A percentile compares a stretch with the other conserved stretches of the same genome.
These are phyloP conservation scores for Talaromyces sp. DNA, from an alignment of 2,329 filamentous ascomycete genomes.

Conservation along the genomic window DNA sequence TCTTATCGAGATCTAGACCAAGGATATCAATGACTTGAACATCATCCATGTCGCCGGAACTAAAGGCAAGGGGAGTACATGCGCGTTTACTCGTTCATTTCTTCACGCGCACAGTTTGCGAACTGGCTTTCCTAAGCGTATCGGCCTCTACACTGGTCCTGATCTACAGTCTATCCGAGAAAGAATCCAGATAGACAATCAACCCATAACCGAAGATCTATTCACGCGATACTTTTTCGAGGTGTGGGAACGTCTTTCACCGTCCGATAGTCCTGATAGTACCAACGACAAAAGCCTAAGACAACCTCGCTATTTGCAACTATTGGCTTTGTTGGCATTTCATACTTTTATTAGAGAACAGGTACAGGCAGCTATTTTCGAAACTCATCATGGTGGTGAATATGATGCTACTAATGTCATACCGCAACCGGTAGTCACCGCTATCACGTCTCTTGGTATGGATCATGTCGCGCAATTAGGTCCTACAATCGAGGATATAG, in stretches of 20 bases:
- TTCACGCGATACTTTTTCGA: slow-evolving; percentile 25
- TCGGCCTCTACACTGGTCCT: slow-evolving; percentile 24
- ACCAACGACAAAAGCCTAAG: slow-evolving; percentile 17
- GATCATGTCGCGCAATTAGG: slow-evolving; percentile 64
- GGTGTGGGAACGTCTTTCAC: slow-evolving; percentile 33
- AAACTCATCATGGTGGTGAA: slow-evolving; percentile 63
- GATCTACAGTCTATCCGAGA: slow-evolving; percentile 30
- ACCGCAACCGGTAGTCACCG: slow-evolving; percentile 49
- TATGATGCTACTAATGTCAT: slow-evolving; percentile 61
- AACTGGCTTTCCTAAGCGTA: slow-evolving; percentile 20
- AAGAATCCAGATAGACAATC: slow-evolving; percentile 34
- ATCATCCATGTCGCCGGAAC: slow-evolving; percentile 67
- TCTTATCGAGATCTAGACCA: slow-evolving; percentile 18
- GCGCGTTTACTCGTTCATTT: slow-evolving; percentile 53
- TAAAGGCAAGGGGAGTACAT: slow-evolving; percentile 72
- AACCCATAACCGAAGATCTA: slow-evolving; percentile 24
- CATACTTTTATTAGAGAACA: slow-evolving; percentile 61
- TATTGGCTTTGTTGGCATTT: slow-evolving; percentile 60
- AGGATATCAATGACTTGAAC: slow-evolving; percentile 57
- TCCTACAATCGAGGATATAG: slow-evolving; percentile 50
- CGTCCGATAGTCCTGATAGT: not conserved
- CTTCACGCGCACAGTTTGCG: slow-evolving; percentile 41
- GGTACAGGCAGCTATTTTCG: slow-evolving; percentile 59
- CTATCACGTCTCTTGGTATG: slow-evolving; percentile 62
- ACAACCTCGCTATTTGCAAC: slow-evolving; percentile 28